Conservation (phyloP, 2,329 filamentous ascomycete species). For the Colletotrichum sansevieriae region DNA sequence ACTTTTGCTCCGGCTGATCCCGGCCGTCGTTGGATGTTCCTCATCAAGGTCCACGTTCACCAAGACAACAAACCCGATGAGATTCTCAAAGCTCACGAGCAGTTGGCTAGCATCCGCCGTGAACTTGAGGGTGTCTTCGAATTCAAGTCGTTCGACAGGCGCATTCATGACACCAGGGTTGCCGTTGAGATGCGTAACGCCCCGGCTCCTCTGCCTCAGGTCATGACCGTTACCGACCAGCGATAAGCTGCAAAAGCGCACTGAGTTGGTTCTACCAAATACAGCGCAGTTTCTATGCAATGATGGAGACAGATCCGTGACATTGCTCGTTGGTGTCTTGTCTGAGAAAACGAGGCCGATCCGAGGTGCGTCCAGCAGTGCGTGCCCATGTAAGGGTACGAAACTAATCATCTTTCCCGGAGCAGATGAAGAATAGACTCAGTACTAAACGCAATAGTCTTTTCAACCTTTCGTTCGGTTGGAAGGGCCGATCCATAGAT, state of each 20-base stretch:
- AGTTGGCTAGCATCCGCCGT: conserved; percentile 59
- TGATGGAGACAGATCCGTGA: too few species aligned
- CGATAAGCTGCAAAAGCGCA: conserved; percentile 11
- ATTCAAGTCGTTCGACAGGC: conserved; percentile 65
- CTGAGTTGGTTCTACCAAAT: too few species aligned
- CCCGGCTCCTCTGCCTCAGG: conserved; percentile 49
- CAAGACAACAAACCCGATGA: conserved; percentile 71
- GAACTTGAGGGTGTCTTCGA: conserved; percentile 67
- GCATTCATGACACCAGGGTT: conserved; percentile 65
- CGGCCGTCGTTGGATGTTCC: conserved; percentile 67
- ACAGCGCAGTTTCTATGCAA: too few species aligned
- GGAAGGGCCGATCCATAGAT: too few species aligned
- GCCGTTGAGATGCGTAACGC: conserved; percentile 54
- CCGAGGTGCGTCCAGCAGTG: too few species aligned
- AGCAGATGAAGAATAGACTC: too few species aligned
- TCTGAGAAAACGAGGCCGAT: too few species aligned
- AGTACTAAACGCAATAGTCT: too few species aligned
- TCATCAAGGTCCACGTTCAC: conserved; percentile 65
- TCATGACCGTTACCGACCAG: conserved; percentile 43
- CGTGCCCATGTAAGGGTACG: too few species aligned
- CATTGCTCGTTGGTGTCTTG: too few species aligned
- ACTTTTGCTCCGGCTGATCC: conserved; percentile 62
- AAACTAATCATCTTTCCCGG: too few species aligned
- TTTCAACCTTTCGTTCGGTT: too few species aligned
- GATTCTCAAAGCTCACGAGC: conserved; percentile 66